These are phyloP conservation scores for Saturnispora kantuleensis DNA, from an alignment of 805 yeast species.

Conservation along the genomic window DNA sequence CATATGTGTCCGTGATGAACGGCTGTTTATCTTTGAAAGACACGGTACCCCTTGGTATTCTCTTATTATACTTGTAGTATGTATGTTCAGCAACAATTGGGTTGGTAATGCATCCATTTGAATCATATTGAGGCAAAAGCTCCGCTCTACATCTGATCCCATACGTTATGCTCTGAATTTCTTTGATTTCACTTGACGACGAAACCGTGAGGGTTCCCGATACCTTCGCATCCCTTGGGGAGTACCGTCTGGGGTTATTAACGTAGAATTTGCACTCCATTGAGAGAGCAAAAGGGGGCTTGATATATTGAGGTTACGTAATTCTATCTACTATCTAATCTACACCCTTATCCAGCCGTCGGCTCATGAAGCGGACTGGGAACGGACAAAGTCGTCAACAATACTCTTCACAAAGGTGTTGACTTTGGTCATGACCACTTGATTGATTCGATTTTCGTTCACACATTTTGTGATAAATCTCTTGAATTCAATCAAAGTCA, in stretches of 20 bases:
- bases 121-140: not conserved
- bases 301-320: not conserved
- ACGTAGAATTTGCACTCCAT: slow-evolving; percentile 2
- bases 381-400: too few relatives aligned
- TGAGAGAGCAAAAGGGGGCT: not conserved
- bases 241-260: not conserved
- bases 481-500: slow-evolving; percentile 21
- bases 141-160: not conserved
- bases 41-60: not conserved
- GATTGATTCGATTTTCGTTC: too few relatives aligned
- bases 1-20: not conserved
- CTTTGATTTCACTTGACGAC: not conserved
- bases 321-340: not conserved
- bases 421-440: too few relatives aligned
- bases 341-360: not conserved
- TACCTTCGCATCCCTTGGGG: not conserved
- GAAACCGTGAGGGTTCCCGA: not conserved
- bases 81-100: not conserved
- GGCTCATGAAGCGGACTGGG: too few relatives aligned
- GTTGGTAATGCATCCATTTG: not conserved
- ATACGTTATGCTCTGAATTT: not conserved
- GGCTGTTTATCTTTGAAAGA: not conserved
- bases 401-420: too few relatives aligned
- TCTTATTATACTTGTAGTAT: not conserved
- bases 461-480: slow-evolving; percentile 21